Conservation (phyloP, 306 rosid species). For the Rosa multiflora region DNA sequence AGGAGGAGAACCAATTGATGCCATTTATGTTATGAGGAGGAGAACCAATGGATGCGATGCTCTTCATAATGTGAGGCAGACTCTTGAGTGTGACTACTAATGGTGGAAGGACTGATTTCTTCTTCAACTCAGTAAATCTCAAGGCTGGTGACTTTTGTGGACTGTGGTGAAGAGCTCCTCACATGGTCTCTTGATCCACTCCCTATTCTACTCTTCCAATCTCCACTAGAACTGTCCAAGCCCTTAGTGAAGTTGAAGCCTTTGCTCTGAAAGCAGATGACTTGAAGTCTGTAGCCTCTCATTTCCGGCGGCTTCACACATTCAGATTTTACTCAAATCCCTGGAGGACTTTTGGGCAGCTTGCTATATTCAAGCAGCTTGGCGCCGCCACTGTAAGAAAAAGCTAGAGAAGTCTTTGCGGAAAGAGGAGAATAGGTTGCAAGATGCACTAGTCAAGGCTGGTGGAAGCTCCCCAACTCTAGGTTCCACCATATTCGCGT, state of each 20-base stretch:
- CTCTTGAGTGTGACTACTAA: constrained; percentile 35
- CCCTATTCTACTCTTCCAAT: constrained; percentile 34
- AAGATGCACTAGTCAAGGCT: not conserved
- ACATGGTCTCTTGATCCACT: constrained; percentile 33
- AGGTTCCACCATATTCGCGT: not conserved
- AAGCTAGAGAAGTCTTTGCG: not conserved
- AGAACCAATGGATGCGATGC: constrained; percentile 48
- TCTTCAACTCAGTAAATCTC: constrained; percentile 31
- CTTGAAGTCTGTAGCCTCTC: constrained; percentile 48
- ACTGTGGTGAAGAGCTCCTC: constrained; percentile 59
- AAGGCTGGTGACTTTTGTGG: constrained; percentile 44
- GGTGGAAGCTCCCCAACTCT: not conserved
- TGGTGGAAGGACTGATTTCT: constrained; percentile 6
- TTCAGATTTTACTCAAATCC: constrained; percentile 32
- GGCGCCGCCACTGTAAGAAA: constrained; percentile 36
- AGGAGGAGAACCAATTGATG: too few relatives aligned
- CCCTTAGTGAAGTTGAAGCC: constrained; percentile 56
- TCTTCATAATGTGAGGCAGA: constrained; percentile 49
- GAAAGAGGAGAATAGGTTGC: not conserved
- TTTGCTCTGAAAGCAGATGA: constrained; percentile 54
- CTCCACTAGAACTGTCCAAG: constrained; percentile 51
- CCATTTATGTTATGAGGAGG: constrained; percentile 18
- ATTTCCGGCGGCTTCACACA: constrained; percentile 27
- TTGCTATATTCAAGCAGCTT: constrained; percentile 53
- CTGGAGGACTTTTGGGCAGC: constrained; percentile 68